Evolutionary conservation across 208 protist species (phyloP), one percentile per base, ranked within the genome.

Genomic region (Trypanosomatidae sp.): DNA sequence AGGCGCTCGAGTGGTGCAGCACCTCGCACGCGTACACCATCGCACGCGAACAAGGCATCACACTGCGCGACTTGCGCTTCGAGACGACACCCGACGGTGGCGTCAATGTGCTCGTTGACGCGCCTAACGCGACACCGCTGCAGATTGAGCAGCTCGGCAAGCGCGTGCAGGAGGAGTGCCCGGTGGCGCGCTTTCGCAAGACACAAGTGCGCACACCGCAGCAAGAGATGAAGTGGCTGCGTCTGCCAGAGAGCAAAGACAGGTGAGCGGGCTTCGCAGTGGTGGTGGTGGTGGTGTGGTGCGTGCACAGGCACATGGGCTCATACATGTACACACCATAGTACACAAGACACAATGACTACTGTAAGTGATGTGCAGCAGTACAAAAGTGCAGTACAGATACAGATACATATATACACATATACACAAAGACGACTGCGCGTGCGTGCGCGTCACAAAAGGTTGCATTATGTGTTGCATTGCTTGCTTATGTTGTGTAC

Each of bases 71-170:
- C 48, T 80, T 92, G 35, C 49, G 60, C 2, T 92, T 92, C 50
- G 65, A 84, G 33, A 83, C 74, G 26, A 82, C 68, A 2, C 55
- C 69, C 15, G 67, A 73, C 18, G 79, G 79, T n/a, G 70, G 71
- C 13, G 55, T 88, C 39, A 80, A 71, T 16, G 79, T 92, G 4
- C 63, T 74, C 41, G 79, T 92, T 20, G 83, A 92, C 49, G 83
- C 83, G 0, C 83, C 83, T 6, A 66, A 58, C 21, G 83, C 83
- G 32, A 92, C 79, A 18, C 62, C 69, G 13, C 55, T 83, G 45
- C 83, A 92, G 58, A 89, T 92, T 54, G 79, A 92, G 40, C 62
- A 71, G 35, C 63, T 92, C 4, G 83, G 83, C n/a, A 67, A 76
- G 37, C 57, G 67, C 24, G 83, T 92, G 21, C 71, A 88, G 48